Conservation (phyloP, 2,329 filamentous ascomycete genomes). For the Alternaria consortialis region DNA sequence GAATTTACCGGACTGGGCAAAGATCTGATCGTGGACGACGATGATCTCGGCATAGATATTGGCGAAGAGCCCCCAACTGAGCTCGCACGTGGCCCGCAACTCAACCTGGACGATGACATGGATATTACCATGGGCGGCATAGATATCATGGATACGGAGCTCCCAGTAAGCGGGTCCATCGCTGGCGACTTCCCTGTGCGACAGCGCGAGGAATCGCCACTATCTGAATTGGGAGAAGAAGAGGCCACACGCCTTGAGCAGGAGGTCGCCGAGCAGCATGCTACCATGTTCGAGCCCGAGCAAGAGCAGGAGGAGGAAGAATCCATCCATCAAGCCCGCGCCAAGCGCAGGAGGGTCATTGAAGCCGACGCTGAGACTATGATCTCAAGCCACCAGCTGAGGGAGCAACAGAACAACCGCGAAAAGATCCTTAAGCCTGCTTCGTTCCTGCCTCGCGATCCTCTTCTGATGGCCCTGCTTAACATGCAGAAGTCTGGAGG, state of each 20-base stretch:
- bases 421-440: slow-evolving; percentile 85
- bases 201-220: slow-evolving; percentile 61
- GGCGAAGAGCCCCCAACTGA: slow-evolving; percentile 46
- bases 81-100: slow-evolving; percentile 31
- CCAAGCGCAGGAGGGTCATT: slow-evolving; percentile 82
- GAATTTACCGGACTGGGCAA: slow-evolving; percentile 61
- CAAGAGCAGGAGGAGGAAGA: slow-evolving; percentile 66
- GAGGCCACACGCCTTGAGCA: slow-evolving; percentile 71
- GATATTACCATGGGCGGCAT: slow-evolving; percentile 58
- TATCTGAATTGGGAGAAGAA: slow-evolving; percentile 63
- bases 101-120: slow-evolving; percentile 43
- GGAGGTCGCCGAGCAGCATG: slow-evolving; percentile 57
- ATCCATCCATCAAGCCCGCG: slow-evolving; percentile 71
- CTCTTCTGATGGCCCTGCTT: slow-evolving; percentile 84
- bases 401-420: slow-evolving; percentile 84
- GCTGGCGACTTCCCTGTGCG: slow-evolving; percentile 59
- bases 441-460: slow-evolving; percentile 85
- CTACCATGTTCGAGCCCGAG: slow-evolving; percentile 49
- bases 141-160: slow-evolving; percentile 55
- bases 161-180: slow-evolving; percentile 35
- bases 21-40: slow-evolving; percentile 60
- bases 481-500: slow-evolving; percentile 91
- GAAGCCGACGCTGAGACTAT: slow-evolving; percentile 83
- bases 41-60: slow-evolving; percentile 58
- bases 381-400: slow-evolving; percentile 79